phyloP scores from a whole-genome alignment of 306 rosid genomes.

The Pyrus betulifolia region DNA sequence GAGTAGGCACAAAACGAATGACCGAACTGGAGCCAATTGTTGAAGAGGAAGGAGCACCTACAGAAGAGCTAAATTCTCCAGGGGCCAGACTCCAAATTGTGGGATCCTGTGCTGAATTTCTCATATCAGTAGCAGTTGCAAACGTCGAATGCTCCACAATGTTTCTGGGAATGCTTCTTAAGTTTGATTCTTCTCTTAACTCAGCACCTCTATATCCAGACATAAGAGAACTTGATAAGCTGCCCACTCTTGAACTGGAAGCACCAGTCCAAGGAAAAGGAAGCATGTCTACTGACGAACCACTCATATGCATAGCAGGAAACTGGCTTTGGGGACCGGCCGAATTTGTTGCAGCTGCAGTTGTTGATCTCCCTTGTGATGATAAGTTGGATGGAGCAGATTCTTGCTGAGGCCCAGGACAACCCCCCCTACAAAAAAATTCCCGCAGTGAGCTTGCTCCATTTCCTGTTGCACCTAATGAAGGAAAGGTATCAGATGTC shows the following conservation, averaged over 20 bases:
- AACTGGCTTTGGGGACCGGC: conserved; percentile 39
- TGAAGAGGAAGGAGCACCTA: conserved; percentile 46
- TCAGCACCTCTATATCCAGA: conserved; percentile 42
- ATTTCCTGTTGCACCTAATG: conserved; percentile 32
- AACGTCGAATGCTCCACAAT: conserved; percentile 36
- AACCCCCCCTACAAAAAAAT: conserved; percentile 33
- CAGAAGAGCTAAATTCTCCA: conserved; percentile 39
- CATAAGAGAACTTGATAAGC: conserved; percentile 37
- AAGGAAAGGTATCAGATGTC: conserved; percentile 45
- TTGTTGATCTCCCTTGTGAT: conserved; percentile 50
- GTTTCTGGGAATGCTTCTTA: conserved; percentile 38
- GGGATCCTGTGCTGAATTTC: conserved; percentile 42
- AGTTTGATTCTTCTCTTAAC: conserved; percentile 40
- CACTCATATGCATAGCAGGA: conserved; percentile 22
- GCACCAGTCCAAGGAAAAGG: conserved; percentile 51
- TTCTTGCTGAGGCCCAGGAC: conserved; percentile 43
- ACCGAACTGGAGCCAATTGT: conserved; percentile 55
- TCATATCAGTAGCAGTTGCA: conserved; percentile 27
- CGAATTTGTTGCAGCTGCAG: conserved; percentile 43
- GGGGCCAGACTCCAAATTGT: conserved; percentile 43
- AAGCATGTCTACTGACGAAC: conserved; percentile 22
- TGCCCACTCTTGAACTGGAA: conserved; percentile 39
- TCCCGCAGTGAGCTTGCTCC: conserved; percentile 38
- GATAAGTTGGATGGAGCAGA: conserved; percentile 42
- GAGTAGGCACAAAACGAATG: conserved; percentile 32